Evolutionary conservation across 2,329 filamentous ascomycete genomes (phyloP).

Genomic region (Lachnellula occidentalis): DNA sequence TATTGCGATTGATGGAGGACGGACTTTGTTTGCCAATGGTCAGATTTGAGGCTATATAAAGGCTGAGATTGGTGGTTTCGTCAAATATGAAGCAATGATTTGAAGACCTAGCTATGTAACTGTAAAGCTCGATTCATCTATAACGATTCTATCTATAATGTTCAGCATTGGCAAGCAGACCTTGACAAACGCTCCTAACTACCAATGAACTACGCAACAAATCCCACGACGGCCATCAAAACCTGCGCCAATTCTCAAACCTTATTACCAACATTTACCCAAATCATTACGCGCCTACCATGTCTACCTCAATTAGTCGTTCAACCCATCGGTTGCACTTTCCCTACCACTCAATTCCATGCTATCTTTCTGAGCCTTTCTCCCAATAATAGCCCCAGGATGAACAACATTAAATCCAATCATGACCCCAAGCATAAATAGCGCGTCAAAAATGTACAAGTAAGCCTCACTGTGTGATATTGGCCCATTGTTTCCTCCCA

Average conservation of each 20-base stretch:
- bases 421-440: conserved; percentile 38
- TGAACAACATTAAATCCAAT: conserved; percentile 33
- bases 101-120: no score
- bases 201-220: no score
- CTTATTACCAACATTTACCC: neutral
- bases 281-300: neutral
- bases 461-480: conserved; percentile 40
- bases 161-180: no score
- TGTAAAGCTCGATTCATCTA: no score
- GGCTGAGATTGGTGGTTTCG: no score
- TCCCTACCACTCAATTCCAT: neutral
- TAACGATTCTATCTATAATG: no score
- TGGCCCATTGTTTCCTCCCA: conserved; percentile 38
- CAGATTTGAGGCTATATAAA: conserved; percentile 25
- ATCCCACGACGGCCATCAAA: neutral
- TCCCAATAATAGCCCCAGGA: conserved; percentile 28
- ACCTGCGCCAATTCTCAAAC: neutral
- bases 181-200: no score
- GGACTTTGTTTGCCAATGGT: conserved; percentile 37
- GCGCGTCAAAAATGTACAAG: conserved; percentile 42
- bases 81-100: no score
- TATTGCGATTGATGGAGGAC: conserved; percentile 37
- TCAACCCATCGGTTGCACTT: neutral
- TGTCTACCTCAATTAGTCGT: neutral
- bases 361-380: neutral